These are phyloP conservation scores for Pisolithus thermaeus DNA, from an alignment of 1,284 basidiomycete genomes.

Conservation along the genomic window DNA sequence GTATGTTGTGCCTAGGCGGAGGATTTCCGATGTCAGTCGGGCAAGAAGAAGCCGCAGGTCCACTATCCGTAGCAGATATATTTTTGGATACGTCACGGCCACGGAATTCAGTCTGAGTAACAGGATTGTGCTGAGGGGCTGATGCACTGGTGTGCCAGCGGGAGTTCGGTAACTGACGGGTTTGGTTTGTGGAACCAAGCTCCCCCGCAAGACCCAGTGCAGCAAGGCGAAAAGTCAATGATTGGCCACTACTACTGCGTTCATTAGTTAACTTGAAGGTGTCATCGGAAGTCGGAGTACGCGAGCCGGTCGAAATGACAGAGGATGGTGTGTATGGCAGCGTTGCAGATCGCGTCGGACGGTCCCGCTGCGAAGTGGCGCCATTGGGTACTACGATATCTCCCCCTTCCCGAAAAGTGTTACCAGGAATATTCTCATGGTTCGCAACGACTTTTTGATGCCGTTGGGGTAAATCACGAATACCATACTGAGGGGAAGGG, in stretches of 20 bases:
- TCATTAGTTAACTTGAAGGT: slow-evolving; percentile 9
- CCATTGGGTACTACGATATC: not conserved
- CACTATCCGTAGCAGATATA: not conserved
- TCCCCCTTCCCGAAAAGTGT: not conserved
- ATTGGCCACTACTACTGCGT: slow-evolving; percentile 11
- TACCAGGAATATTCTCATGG: slow-evolving; percentile 6
- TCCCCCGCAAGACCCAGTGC: slow-evolving; percentile 21
- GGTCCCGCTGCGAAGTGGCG: slow-evolving; percentile 1
- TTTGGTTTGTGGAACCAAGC: slow-evolving; percentile 10
- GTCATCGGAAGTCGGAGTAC: not conserved
- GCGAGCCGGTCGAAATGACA: not conserved
- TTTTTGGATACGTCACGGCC: slow-evolving; percentile 6
- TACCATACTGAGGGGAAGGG: slow-evolving; percentile 22
- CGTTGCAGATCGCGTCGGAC: slow-evolving; percentile 16
- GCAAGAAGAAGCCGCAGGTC: not conserved
- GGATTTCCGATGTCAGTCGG: not conserved
- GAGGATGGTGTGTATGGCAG: slow-evolving; percentile 17
- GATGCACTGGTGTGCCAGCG: slow-evolving; percentile 23
- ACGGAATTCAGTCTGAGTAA: slow-evolving; percentile 6
- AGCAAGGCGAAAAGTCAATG: slow-evolving; percentile 26
- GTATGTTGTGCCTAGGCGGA: not conserved
- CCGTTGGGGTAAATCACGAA: slow-evolving; percentile 23
- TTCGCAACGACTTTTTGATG: slow-evolving; percentile 18
- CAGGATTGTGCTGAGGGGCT: slow-evolving; percentile 26
- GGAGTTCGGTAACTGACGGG: slow-evolving; percentile 13